Conservation (phyloP, 345 rosid species). For the Toxicodendron radicans region DNA sequence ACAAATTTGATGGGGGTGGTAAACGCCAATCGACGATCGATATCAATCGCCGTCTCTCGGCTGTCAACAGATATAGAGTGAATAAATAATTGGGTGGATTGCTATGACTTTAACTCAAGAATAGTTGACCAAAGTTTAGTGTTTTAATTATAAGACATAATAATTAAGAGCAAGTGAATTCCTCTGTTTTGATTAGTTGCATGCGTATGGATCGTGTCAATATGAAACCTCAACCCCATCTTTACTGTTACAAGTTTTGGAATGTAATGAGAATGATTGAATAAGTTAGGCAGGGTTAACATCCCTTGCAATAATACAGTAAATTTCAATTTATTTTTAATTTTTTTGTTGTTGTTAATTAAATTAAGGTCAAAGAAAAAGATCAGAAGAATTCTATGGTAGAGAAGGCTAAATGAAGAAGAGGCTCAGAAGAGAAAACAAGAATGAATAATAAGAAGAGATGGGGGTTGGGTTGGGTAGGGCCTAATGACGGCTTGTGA, state of each 20-base stretch:
- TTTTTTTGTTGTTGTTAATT: too few relatives aligned
- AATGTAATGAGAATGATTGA: constrained; percentile 1
- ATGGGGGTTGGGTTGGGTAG: constrained; percentile 22
- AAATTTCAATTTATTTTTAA: not conserved
- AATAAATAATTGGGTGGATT: constrained; percentile 2
- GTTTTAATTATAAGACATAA: too few relatives aligned
- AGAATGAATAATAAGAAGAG: not conserved
- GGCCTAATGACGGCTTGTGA: constrained; percentile 62
- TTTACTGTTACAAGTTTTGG: not conserved
- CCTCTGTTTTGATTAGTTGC: too few relatives aligned
- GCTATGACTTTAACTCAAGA: not conserved
- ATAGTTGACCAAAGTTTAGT: not conserved
- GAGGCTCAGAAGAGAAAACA: too few relatives aligned
- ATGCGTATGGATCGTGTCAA: not conserved
- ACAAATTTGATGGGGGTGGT: constrained; percentile 7
- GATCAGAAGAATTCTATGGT: not conserved
- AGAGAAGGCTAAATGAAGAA: not conserved
- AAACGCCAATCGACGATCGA: constrained; percentile 15
- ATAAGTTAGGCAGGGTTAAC: not conserved
- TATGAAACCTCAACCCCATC: not conserved
- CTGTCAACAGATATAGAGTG: constrained; percentile 22
- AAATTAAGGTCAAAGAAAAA: not conserved
- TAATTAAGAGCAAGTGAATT: not conserved
- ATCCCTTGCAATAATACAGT: not conserved
- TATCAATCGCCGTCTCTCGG: constrained; percentile 37